Conservation (phyloP, 306 rosid species). For the Vigna angularis region DNA sequence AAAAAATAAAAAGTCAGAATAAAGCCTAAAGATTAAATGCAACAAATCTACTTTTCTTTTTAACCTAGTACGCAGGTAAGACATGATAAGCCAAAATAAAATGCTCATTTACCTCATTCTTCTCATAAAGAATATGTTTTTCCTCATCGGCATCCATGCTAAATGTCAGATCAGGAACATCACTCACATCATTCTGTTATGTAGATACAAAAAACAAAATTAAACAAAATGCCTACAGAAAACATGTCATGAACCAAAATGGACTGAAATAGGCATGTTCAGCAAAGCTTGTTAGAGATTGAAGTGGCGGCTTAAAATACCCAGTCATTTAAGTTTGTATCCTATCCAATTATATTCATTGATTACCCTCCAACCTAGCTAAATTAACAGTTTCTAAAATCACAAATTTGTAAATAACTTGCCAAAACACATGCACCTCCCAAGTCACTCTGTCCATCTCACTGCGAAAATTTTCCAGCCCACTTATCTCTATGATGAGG, state of each 20-base stretch:
- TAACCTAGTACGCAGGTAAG: neutral
- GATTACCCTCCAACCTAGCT: slow-evolving; percentile 2
- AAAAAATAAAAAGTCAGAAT: slow-evolving; percentile 11
- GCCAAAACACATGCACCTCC: neutral
- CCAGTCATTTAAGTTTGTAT: neutral
- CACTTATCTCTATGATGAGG: neutral
- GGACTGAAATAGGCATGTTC: slow-evolving; percentile 23
- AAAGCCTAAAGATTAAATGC: slow-evolving; percentile 18
- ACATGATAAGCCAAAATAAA: slow-evolving; percentile 28
- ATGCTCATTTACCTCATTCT: slow-evolving; percentile 70
- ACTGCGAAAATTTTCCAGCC: neutral
- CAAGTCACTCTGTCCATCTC: neutral
- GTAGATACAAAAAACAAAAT: slow-evolving; percentile 17
- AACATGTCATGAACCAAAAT: slow-evolving; percentile 30
- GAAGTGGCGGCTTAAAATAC: neutral
- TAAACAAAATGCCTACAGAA: slow-evolving; percentile 21
- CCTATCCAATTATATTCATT: neutral
- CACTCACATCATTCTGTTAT: slow-evolving; percentile 87
- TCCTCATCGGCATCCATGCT: slow-evolving; percentile 99
- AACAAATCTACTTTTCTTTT: slow-evolving; percentile 7
- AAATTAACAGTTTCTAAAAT: neutral
- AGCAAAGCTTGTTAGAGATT: neutral
- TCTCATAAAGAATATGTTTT: slow-evolving; percentile 93
- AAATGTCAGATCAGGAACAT: slow-evolving; percentile 93
- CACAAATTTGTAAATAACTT: neutral